Evolutionary conservation across 257 asterid species (phyloP).

Genomic region (Forsythia viridissima): DNA sequence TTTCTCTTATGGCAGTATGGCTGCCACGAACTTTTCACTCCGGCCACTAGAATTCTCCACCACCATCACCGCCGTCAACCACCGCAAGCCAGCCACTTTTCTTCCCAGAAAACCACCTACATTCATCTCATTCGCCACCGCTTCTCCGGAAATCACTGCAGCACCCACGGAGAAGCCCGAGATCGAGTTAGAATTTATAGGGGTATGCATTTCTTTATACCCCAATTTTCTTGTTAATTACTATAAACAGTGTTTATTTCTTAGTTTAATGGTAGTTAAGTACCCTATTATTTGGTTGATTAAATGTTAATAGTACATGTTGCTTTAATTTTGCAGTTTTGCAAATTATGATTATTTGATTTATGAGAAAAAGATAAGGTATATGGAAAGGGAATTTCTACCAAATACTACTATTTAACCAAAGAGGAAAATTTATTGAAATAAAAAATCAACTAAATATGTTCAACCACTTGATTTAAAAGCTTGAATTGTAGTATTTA

Average conservation of each 20-base stretch:
- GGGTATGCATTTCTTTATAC: slow-evolving; percentile 34
- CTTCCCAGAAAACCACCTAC: slow-evolving; percentile 24
- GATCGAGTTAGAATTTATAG: slow-evolving; percentile 77
- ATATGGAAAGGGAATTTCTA: too few species aligned
- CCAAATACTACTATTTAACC: too few species aligned
- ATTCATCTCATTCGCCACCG: slow-evolving; percentile 36
- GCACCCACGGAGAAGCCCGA: slow-evolving; percentile 47
- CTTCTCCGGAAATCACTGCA: slow-evolving; percentile 53
- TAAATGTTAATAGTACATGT: too few species aligned
- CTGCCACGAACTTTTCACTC: slow-evolving; percentile 48
- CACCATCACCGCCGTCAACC: slow-evolving; percentile 24
- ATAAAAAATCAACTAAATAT: too few species aligned
- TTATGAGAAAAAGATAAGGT: too few species aligned
- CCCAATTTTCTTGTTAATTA: background rate
- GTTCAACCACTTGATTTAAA: too few species aligned
- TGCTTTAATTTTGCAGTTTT: too few species aligned
- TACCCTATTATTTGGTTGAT: background rate
- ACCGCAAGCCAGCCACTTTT: slow-evolving; percentile 37
- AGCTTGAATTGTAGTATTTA: too few species aligned
- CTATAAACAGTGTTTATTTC: background rate
- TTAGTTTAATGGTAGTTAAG: background rate
- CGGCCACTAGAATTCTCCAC: slow-evolving; percentile 46
- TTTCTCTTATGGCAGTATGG: slow-evolving; percentile 41
- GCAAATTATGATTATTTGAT: too few species aligned
- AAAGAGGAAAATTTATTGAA: too few species aligned